Evolutionary conservation across 805 yeast genomes (phyloP), one percentile per base, ranked within the genome.

Genomic region (Candida parachauliodes): DNA sequence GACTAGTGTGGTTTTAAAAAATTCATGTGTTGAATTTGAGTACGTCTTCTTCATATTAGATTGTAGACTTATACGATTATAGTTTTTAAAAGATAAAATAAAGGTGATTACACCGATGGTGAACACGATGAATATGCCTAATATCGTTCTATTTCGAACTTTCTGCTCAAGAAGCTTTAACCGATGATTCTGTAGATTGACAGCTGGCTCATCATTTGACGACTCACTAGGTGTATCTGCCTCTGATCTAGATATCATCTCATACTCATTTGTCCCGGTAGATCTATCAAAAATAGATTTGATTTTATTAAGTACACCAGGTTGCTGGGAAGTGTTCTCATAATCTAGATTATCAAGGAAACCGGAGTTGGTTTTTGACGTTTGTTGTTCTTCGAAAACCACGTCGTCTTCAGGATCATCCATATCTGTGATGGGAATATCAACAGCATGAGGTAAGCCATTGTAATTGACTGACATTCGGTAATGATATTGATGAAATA

Each of bases 1-100:
- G 32, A 88, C 54, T 1, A 89, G 61, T 1, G 96, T 89, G 7
- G 95, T 79, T n/a, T 93, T 85, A 49, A 81, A 66, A 57, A 81
- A 86, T 2, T 64, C 64, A 44, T 76, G 79, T 0, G 94, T 82
- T 1, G 87, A 83, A 54, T 87, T 87, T 25, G 65, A 56, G 8
- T 67, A 46, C 2, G 54, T 19, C 12, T 25, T 16, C 18, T 17
- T 29, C 4, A 18, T 3, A 25, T 5, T 25, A 11, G 19, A 12
- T 14, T 4, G 9, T 10, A 9, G 8, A 14, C 6, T 6, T n/a
- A 10, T 7, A 5, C 3, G 10, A 8, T 4, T 19, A 20, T 11
- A 8, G n/a, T n/a, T 6, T 14, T 17, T 34, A 12, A 34, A 34
- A 26, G 21, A 34, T 15, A 34, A 15, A 6, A 37, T 9, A 27